Percentiles rank a stretch among this genome's conserved stretches.
These are phyloP conservation scores for Pythium periplocum DNA, from an alignment of 352 stramenopile species.

Conservation along the genomic window DNA sequence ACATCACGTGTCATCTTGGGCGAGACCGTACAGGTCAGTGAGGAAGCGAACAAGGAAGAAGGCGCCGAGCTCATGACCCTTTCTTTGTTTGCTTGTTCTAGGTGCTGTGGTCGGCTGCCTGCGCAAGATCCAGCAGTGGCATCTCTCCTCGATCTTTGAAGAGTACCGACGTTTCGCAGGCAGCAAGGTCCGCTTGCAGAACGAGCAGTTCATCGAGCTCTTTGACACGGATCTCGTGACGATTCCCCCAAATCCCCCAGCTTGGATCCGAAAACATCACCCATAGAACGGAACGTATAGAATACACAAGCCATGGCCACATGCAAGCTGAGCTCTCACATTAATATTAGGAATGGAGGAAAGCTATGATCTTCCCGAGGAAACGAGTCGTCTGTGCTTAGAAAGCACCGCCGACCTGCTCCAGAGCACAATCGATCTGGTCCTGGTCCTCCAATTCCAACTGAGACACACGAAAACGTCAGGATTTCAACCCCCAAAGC, in stretches of 20 bases:
- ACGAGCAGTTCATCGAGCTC: constrained; percentile 94
- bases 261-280: constrained; percentile 65
- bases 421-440: constrained; percentile 96
- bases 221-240: constrained; percentile 91
- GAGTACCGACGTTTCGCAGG: constrained; percentile 89
- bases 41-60: neutral
- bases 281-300: constrained; percentile 1
- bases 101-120: constrained; percentile 86
- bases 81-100: constrained; percentile 11
- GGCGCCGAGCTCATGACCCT: too few species aligned
- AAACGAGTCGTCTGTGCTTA: constrained; percentile 18
- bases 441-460: constrained; percentile 98
- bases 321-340: neutral
- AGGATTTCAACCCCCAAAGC: neutral
- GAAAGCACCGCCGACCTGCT: constrained; percentile 72
- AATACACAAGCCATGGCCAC: too few species aligned
- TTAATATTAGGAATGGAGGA: constrained; percentile 20
- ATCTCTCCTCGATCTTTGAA: constrained; percentile 91
- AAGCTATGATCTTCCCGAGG: constrained; percentile 1
- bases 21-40: constrained; percentile 80
- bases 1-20: constrained; percentile 88
- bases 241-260: constrained; percentile 68
- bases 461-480: constrained; percentile 8
- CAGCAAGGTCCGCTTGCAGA: constrained; percentile 88
- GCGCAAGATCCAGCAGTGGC: constrained; percentile 91